Conservation (phyloP, 1,284 basidiomycete genomes). For the Puccinia hordei region DNA sequence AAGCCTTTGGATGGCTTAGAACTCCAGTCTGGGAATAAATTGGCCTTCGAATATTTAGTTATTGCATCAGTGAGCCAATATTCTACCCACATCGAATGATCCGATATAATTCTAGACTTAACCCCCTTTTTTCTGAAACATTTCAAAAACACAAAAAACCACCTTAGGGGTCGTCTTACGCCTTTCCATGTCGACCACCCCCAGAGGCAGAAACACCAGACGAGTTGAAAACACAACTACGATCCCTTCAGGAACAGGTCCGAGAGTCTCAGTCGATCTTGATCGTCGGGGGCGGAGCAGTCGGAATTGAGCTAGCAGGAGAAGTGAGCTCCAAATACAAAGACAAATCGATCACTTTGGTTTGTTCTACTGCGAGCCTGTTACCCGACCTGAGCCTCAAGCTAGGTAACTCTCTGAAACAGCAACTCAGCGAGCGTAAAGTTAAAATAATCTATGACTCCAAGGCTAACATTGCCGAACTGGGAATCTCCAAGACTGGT, state of each 20-base stretch:
- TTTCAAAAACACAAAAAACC: not conserved
- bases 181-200: slow-evolving; percentile 39
- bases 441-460: slow-evolving; percentile 40
- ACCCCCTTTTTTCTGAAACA: not conserved
- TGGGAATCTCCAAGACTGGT: slow-evolving; percentile 27
- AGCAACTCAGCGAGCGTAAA: slow-evolving; percentile 14
- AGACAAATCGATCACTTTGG: slow-evolving; percentile 37
- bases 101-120: not conserved
- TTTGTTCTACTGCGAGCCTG: slow-evolving; percentile 22
- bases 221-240: slow-evolving; percentile 10
- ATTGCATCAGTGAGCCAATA: slow-evolving; percentile 41
- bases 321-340: slow-evolving; percentile 25
- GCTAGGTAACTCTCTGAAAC: slow-evolving; percentile 20
- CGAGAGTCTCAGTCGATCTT: slow-evolving; percentile 17
- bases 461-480: slow-evolving; percentile 19
- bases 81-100: not conserved
- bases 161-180: slow-evolving; percentile 39
- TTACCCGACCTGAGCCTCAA: slow-evolving; percentile 29
- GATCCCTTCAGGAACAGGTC: slow-evolving; percentile 15
- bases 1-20: slow-evolving; percentile 13
- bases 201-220: slow-evolving; percentile 10
- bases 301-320: slow-evolving; percentile 47
- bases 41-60: slow-evolving; percentile 34
- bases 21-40: slow-evolving; percentile 10
- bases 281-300: slow-evolving; percentile 42